These are phyloP conservation scores for Mycena galericulata DNA, from an alignment of 768 basidiomycete species.

Conservation along the genomic window DNA sequence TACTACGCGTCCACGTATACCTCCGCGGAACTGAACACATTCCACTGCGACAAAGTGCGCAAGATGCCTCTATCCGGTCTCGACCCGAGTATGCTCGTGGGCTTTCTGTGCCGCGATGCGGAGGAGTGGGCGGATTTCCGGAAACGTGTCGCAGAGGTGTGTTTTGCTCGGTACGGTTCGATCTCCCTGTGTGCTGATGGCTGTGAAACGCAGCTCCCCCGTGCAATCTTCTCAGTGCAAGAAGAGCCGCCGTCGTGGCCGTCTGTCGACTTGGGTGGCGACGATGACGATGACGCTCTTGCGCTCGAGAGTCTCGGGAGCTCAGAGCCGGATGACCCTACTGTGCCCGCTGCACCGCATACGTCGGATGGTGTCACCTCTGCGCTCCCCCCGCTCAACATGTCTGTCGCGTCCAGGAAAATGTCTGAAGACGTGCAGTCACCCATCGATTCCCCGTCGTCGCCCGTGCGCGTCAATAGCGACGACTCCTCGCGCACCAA, in stretches of 20 bases:
- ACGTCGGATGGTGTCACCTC: not conserved
- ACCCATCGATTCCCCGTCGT: slow-evolving; percentile 15
- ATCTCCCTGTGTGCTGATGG: slow-evolving; percentile 4
- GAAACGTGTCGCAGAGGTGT: slow-evolving; percentile 76
- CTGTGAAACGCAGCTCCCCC: slow-evolving; percentile 57
- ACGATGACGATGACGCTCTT: slow-evolving; percentile 33
- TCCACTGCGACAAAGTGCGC: slow-evolving; percentile 95
- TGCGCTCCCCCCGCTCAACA: slow-evolving; percentile 10
- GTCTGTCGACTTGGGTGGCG: slow-evolving; percentile 47
- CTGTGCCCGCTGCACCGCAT: not conserved
- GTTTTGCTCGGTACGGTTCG: slow-evolving; percentile 9
- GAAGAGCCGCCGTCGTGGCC: slow-evolving; percentile 91
- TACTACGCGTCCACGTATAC: slow-evolving; percentile 84
- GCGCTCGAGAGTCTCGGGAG: slow-evolving; percentile 33
- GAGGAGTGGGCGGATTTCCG: slow-evolving; percentile 89
- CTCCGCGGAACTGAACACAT: slow-evolving; percentile 81
- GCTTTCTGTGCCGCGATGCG: slow-evolving; percentile 88
- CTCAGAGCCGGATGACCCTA: slow-evolving; percentile 20
- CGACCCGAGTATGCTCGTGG: slow-evolving; percentile 97
- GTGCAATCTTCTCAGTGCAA: slow-evolving; percentile 87
- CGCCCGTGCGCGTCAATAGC: slow-evolving; percentile 22
- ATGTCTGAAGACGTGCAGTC: slow-evolving; percentile 14
- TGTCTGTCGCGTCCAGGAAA: not conserved
- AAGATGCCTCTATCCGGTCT: slow-evolving; percentile 94
- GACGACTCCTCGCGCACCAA: slow-evolving; percentile 22